Percentiles rank a stretch among this genome's conserved stretches.
Evolutionary conservation across 176 grass and related monocot species (phyloP).

Genomic region (Musa acuminata): DNA sequence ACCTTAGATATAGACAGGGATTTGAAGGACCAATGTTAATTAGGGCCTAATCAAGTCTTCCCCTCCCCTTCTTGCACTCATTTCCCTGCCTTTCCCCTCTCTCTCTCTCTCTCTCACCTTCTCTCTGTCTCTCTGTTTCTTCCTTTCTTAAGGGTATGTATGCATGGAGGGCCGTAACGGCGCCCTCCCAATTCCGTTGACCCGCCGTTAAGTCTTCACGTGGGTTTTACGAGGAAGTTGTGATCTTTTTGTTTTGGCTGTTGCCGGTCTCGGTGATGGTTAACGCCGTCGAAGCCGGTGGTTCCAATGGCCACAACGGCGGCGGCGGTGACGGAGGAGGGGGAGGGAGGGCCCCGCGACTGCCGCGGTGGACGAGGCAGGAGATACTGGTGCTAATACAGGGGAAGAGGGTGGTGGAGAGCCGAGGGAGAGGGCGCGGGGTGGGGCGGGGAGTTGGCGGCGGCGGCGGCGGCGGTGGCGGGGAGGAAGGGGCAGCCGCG

Average conservation of each 20-base stretch:
- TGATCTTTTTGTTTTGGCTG: background rate
- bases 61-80: background rate
- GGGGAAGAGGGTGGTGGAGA: slow-evolving; percentile 73
- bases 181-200: slow-evolving; percentile 1
- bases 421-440: slow-evolving; percentile 43
- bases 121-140: background rate
- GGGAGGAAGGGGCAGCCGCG: background rate
- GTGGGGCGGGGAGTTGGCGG: slow-evolving; percentile 21
- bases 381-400: slow-evolving; percentile 94
- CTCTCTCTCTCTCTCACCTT: background rate
- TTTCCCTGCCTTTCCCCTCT: slow-evolving; percentile 13
- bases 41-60: slow-evolving; percentile 7
- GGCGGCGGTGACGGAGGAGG: slow-evolving; percentile 1
- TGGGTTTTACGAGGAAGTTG: background rate
- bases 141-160: background rate
- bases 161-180: background rate
- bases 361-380: slow-evolving; percentile 85
- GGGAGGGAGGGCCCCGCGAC: slow-evolving; percentile 42
- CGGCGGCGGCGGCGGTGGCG: background rate
- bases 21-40: slow-evolving; percentile 23
- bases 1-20: slow-evolving; percentile 19
- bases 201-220: slow-evolving; percentile 1
- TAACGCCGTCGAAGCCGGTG: slow-evolving; percentile 41
- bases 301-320: slow-evolving; percentile 23
- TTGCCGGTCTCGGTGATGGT: slow-evolving; percentile 32